Percentiles rank a stretch among this genome's conserved stretches.
Evolutionary conservation across 2,329 filamentous ascomycete species (phyloP).

Genomic region (Tolypocladium pustulatum): DNA sequence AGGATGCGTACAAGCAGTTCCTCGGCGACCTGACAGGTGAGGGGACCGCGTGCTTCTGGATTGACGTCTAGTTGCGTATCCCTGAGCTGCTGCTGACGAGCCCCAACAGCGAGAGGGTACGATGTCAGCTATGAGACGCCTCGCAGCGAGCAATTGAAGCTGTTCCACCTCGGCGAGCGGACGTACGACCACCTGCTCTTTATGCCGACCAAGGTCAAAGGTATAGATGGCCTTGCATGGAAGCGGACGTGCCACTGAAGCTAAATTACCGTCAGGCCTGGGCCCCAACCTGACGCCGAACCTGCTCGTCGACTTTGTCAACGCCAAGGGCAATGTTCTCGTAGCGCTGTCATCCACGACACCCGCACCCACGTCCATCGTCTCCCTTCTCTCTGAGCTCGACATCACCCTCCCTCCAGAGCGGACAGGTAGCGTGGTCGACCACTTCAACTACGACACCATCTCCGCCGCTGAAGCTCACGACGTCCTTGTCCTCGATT

Average conservation of each 20-base stretch:
- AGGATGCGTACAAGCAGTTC: conserved; percentile 75
- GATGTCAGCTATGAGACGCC: conserved; percentile 72
- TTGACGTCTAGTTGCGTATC: background rate
- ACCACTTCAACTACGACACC: conserved; percentile 91
- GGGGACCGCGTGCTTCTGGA: conserved; percentile 10
- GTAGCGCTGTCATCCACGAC: conserved; percentile 67
- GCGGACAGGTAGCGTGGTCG: conserved; percentile 75
- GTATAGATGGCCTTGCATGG: conserved; percentile 27
- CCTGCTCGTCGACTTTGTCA: conserved; percentile 80
- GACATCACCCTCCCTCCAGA: conserved; percentile 82
- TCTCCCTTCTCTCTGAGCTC: conserved; percentile 73
- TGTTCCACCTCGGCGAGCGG: conserved; percentile 81
- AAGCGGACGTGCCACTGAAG: background rate
- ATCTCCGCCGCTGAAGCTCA: conserved; percentile 69
- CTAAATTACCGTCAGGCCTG: conserved; percentile 45
- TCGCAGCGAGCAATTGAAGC: conserved; percentile 63
- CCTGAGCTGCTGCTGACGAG: conserved; percentile 10
- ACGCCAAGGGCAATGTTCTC: conserved; percentile 83
- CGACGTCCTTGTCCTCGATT: conserved; percentile 73
- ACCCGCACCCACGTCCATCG: conserved; percentile 60
- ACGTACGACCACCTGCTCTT: conserved; percentile 86
- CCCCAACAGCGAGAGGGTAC: conserved; percentile 64
- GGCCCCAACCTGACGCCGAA: conserved; percentile 82
- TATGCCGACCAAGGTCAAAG: conserved; percentile 84
- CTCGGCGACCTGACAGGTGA: conserved; percentile 61